Evolutionary conservation across 495 filamentous ascomycete species (phyloP).

Genomic region (Astrocystis sublimbata): DNA sequence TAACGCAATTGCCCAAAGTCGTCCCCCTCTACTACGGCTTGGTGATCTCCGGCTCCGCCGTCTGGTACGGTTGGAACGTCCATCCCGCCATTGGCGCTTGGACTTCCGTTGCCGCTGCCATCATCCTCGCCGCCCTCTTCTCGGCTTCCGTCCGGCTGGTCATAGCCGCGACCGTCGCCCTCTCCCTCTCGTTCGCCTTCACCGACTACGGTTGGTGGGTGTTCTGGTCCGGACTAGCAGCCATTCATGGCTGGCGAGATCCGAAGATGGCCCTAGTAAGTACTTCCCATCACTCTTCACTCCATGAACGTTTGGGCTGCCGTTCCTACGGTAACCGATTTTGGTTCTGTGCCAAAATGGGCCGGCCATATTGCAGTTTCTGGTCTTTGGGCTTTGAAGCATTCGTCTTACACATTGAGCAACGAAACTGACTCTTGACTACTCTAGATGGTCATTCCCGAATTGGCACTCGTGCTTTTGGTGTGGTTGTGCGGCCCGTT

Average conservation of each 20-base stretch:
- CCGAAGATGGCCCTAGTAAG: not conserved
- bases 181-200: not conserved
- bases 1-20: not conserved
- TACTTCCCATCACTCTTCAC: not conserved
- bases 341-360: too few relatives aligned
- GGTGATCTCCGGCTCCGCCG: not conserved
- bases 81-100: not conserved
- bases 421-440: not conserved
- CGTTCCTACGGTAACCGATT: too few relatives aligned
- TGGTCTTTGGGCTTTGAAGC: too few relatives aligned
- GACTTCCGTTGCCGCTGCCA: not conserved
- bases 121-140: not conserved
- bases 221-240: not conserved
- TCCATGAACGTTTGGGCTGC: too few relatives aligned
- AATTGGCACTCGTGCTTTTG: not conserved
- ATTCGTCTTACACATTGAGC: not conserved
- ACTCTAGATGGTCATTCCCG: not conserved
- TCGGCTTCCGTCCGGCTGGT: not conserved
- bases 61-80: conserved; percentile 3
- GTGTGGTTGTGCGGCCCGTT: not conserved
- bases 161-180: not conserved
- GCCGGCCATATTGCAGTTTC: too few relatives aligned
- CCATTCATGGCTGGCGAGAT: not conserved
- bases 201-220: not conserved
- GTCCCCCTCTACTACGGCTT: not conserved